Conservation (phyloP, 2,329 filamentous ascomycete species). For the Hypoxylon sp. region DNA sequence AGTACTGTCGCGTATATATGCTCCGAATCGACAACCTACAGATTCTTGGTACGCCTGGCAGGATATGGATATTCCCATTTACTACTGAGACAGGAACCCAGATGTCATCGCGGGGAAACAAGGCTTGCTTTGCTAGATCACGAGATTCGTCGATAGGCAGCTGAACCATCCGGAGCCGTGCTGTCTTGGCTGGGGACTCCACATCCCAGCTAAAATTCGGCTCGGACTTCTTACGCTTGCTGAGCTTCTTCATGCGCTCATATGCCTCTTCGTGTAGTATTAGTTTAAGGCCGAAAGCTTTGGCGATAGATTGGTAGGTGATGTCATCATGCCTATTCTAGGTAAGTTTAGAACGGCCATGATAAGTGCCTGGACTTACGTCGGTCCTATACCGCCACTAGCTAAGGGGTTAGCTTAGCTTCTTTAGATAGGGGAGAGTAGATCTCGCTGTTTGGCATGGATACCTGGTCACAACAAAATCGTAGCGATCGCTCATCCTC, state of each 20-base stretch:
- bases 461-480: conserved; percentile 90
- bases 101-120: conserved; percentile 83
- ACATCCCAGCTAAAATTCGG: conserved; percentile 86
- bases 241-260: conserved; percentile 85
- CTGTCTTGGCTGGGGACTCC: conserved; percentile 81
- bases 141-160: conserved; percentile 80
- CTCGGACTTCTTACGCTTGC: conserved; percentile 78
- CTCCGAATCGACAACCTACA: conserved; percentile 62
- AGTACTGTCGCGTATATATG: conserved; percentile 1
- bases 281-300: conserved; percentile 83
- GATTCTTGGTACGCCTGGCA: conserved; percentile 88
- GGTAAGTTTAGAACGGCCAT: conserved; percentile 39
- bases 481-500: conserved; percentile 90
- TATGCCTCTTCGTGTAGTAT: conserved; percentile 82
- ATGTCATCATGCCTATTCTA: conserved; percentile 89
- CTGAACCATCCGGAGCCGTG: conserved; percentile 91
- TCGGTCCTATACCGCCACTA: conserved; percentile 93
- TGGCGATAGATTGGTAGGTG: conserved; percentile 93
- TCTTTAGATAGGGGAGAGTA: not conserved
- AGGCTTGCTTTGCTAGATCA: conserved; percentile 75
- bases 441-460: conserved; percentile 12
- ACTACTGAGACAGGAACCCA: conserved; percentile 94
- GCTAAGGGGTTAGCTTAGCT: conserved; percentile 28
- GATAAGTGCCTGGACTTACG: conserved; percentile 66
- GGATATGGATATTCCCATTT: conserved; percentile 92